phyloP scores from a whole-genome alignment of 805 yeast genomes.

The Hanseniaspora meyeri region DNA sequence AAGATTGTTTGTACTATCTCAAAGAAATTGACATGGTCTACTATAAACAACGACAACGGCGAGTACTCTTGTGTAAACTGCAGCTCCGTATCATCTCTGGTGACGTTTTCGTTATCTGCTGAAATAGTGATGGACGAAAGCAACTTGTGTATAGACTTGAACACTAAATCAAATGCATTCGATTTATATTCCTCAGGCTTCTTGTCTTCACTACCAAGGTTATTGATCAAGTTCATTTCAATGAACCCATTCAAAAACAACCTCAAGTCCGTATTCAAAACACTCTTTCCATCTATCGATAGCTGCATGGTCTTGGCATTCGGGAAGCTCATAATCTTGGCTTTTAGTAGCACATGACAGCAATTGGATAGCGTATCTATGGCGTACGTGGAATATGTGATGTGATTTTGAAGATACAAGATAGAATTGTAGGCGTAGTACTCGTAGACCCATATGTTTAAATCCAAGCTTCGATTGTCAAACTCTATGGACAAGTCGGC shows the following conservation, averaged over 20 bases:
- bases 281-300: not conserved
- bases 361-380: conserved; percentile 12
- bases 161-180: conserved; percentile 7
- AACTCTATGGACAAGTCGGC: conserved; percentile 10
- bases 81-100: conserved; percentile 20
- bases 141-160: conserved; percentile 8
- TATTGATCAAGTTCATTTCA: conserved; percentile 7
- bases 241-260: conserved; percentile 9
- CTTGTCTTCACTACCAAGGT: not conserved
- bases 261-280: not conserved
- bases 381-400: conserved; percentile 11
- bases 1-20: conserved; percentile 18
- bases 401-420: conserved; percentile 5
- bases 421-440: conserved; percentile 5
- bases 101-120: not conserved
- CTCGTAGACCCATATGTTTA: not conserved
- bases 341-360: conserved; percentile 1
- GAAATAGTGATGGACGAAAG: conserved; percentile 7
- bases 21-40: conserved; percentile 12
- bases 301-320: conserved; percentile 4
- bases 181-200: not conserved
- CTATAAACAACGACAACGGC: conserved; percentile 6
- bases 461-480: not conserved
- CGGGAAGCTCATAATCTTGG: not conserved
- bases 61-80: conserved; percentile 21